Evolutionary conservation across 495 filamentous ascomycete species (phyloP), one percentile per base, ranked within the genome.

Genomic region (Xylaria castorea): DNA sequence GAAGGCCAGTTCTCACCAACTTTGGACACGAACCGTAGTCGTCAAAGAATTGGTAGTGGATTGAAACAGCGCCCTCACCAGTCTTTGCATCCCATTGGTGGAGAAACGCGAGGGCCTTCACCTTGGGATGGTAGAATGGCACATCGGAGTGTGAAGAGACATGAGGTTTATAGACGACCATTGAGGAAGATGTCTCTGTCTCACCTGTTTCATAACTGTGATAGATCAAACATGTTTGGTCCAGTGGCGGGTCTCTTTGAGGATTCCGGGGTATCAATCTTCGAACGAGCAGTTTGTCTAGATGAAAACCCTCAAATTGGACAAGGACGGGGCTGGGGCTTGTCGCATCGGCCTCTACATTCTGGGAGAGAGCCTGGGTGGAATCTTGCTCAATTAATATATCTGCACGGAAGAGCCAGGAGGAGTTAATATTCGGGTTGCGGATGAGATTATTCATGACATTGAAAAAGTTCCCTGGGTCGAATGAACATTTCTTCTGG

Each of bases 381-480:
- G 75, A 72, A 73, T 87, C 73, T 71, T 74, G 57, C 81, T 83
- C 75, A 74, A 92, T 85, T 34, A 93, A 85, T 58, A 97, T 93
- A 81, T 98, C 94, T 14, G 95, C 94, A 27, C 95, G 89, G 77
- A 97, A 94, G 3, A 97, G 86, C 85, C 91, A 91, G 20, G 86
- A 91, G 3, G 92, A 93, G 73, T 92, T 95, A 84, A 95, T 88
- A 72, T 97, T 97, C 9, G 95, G 94, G 79, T 97, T 97, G 60
- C 85, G 85, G 75, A 97, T 87, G 55, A 97, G 87, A 71, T 93
- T 93, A 65, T 89, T 78, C 85, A 93, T 90, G 60, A 92, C 88
- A 40, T 86, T 79, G 44, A 84, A 77, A 78, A 95, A 94, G 61
- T 87, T 81, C 46, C 85, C 80, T 3, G 87, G 85, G 4, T 85